Base-by-base conservation (phyloP, 2,329 filamentous ascomycete genomes). In the Aspergillus versicolor region DNA sequence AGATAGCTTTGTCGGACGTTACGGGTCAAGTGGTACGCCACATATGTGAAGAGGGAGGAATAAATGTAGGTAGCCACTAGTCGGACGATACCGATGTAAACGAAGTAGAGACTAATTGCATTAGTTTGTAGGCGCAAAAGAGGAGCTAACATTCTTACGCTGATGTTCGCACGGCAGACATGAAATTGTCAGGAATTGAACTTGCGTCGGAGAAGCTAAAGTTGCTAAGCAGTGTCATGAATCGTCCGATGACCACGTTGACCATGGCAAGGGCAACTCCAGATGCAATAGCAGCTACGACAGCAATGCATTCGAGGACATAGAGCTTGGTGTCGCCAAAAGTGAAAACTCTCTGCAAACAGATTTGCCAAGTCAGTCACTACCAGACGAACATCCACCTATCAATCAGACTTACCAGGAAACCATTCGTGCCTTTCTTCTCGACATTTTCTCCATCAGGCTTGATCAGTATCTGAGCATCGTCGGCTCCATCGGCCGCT, bases 41-140 rank as follows among this genome's bases (percentile, higher is more conserved):
- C 88, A 67, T 91, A 96, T 66, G 97, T 96, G 77, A 95, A 97
- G 19, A 91, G 90, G 15, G 95, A 86, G 0, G 92, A 97, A 22
- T 86, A 83, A 56, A 95, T 79, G 71, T 95, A 96, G 42, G 88
- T 83, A 3, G 87, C 86, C 43, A 90, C 75, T 62, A 95, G 95
- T 69, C 92, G 88, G 61, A 81, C 91, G 57, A 96, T 86, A 42
- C 84, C 91, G 45, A 96, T 82, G 71, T 96, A 96, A 34, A 96
- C 77, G 63, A 95, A 94, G 74, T 95, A 95, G 34, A 95, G 76
- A 60, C n/a, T 65, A 11, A 73, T 42, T 22, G 6, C 40, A 42
- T 42, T 21, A 42, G 40, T 19, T 22, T 42, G 12, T 21, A 19
- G 21, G 7, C 40, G 12, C 9, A 58, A 17, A 67, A 21, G 38